These are phyloP conservation scores for Sporothrix globosa DNA, from an alignment of 2,329 filamentous ascomycete genomes.

Conservation along the genomic window DNA sequence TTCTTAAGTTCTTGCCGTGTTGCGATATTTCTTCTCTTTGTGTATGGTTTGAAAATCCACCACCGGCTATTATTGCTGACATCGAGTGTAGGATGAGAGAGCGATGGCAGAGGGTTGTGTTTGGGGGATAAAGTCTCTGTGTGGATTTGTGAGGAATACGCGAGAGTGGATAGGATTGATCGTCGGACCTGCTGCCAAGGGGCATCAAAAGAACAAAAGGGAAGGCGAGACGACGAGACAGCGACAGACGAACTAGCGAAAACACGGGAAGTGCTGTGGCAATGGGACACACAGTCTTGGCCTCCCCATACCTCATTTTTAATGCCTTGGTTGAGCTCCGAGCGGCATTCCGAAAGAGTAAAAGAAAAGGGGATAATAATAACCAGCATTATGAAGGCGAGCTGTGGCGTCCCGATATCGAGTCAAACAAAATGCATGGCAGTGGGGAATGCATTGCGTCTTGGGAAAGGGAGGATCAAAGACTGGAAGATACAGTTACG, in stretches of 20 bases:
- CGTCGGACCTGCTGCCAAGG: constrained; percentile 18
- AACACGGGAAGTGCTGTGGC: constrained; percentile 6
- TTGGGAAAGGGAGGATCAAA: background rate
- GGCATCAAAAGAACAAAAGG: background rate
- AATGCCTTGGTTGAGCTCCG: constrained; percentile 12
- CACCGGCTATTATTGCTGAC: constrained; percentile 23
- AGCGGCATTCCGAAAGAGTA: background rate
- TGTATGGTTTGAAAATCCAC: background rate
- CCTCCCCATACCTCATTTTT: constrained; percentile 19
- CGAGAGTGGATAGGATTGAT: constrained; percentile 26
- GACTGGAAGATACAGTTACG: background rate
- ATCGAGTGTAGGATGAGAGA: background rate
- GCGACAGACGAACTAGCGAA: constrained; percentile 22
- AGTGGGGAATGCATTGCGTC: background rate
- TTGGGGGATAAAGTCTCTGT: constrained; percentile 25
- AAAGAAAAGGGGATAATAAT: background rate
- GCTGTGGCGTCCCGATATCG: background rate
- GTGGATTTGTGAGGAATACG: constrained; percentile 17
- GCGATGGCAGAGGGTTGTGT: constrained; percentile 5
- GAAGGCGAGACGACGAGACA: constrained; percentile 16
- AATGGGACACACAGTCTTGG: constrained; percentile 23
- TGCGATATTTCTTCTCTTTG: background rate
- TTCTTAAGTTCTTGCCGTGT: background rate
- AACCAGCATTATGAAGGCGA: background rate
- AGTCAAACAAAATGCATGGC: background rate